Evolutionary conservation across 345 rosid genomes (phyloP).

Genomic region (Populus simonii): DNA sequence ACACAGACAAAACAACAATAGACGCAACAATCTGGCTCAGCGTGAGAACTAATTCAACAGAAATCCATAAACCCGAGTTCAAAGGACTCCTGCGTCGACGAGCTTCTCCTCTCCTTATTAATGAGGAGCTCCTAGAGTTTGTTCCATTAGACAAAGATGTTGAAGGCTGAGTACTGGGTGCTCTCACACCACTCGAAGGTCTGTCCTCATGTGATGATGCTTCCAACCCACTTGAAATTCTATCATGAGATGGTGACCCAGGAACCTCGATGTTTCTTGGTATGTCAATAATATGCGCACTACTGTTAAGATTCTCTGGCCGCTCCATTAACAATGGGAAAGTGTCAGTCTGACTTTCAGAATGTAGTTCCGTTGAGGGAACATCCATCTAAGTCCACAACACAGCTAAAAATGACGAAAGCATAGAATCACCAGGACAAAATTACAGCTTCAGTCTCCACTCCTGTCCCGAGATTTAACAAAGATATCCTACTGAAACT

Average conservation of each 20-base stretch:
- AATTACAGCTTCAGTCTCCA: constrained; percentile 9
- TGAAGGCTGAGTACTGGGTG: constrained; percentile 42
- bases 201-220: constrained; percentile 50
- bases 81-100: constrained; percentile 88
- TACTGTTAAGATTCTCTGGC: constrained; percentile 36
- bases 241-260: constrained; percentile 49
- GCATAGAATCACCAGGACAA: constrained; percentile 45
- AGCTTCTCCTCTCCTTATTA: constrained; percentile 49
- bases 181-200: constrained; percentile 37
- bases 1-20: constrained; percentile 63
- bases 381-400: constrained; percentile 73
- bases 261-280: constrained; percentile 42
- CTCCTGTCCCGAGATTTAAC: constrained; percentile 2
- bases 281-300: constrained; percentile 68
- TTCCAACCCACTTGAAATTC: constrained; percentile 53
- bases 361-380: constrained; percentile 50
- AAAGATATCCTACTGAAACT: constrained; percentile 5
- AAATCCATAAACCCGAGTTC: constrained; percentile 93
- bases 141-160: constrained; percentile 46
- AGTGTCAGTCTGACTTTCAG: constrained; percentile 38
- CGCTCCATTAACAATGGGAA: constrained; percentile 75
- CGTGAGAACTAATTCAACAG: constrained; percentile 74
- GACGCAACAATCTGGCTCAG: constrained; percentile 87
- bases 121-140: constrained; percentile 46
- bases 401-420: constrained; percentile 22